Base-by-base conservation (phyloP, 768 basidiomycete genomes). In the Pleurotus giganteus region DNA sequence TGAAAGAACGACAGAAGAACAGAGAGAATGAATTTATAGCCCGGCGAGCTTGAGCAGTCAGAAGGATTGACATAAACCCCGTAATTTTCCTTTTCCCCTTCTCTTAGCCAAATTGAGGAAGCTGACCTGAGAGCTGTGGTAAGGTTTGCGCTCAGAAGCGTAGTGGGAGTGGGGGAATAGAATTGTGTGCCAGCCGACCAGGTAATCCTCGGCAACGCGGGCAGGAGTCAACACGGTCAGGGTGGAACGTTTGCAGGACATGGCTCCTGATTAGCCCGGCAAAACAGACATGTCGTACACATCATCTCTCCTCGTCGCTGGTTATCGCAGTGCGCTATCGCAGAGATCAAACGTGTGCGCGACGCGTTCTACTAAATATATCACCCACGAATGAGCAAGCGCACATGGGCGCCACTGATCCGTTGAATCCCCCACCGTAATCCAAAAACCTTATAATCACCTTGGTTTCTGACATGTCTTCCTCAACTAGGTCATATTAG, bases 381-480 rank as follows among this genome's bases (percentile, higher is more conserved):
- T 37, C 49, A 19, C 21, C n/a, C 32, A 36, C 49, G 49, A 51
- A 51, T 51, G 49, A 51, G 49, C 49, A 51, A 17, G 17, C 49
- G 49, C 49, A 51, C 49, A 51, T 51, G 49, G 31, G 32, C 49
- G 34, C 34, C 32, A 37, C 19, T 17, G 9, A 24, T 45, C 44
- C 8, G 9, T 24, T 23, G 17, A 15, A 27, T 26, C 13, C 46
- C 2, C 21, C 49, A 11, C 37, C 31, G 6, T 36, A 37, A 36
- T 37, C 31, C 29, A 50, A 50, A 50, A 50, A 32, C 34, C 49
- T 51, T 19, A 37, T 51, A 41, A 41, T 15, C 39, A 19, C 12
- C 19, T 19, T 41, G 19, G 7, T 41, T 17, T 13, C 39, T n/a
- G 39, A 13, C 12, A 41, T 41, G n/a, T 37, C 27, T 28, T 32